These are phyloP conservation scores for Penicillium riverlandense DNA, from an alignment of 495 filamentous ascomycete genomes.

Conservation along the genomic window DNA sequence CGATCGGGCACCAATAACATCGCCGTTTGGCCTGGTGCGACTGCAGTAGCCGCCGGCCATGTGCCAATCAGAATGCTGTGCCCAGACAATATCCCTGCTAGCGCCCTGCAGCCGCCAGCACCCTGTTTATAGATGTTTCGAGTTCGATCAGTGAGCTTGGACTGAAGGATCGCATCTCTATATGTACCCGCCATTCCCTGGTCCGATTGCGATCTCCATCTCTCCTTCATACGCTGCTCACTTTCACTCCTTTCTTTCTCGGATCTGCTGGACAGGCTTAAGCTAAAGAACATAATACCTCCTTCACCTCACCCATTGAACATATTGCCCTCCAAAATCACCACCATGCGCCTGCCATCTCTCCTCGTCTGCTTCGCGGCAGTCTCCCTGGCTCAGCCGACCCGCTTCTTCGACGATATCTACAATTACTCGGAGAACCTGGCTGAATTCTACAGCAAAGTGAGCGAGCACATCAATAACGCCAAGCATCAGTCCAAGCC, in stretches of 20 bases:
- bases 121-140: conserved; percentile 22
- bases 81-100: conserved; percentile 15
- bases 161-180: conserved; percentile 13
- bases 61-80: conserved; percentile 11
- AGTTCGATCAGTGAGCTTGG: conserved; percentile 18
- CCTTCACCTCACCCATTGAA: background rate
- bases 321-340: conserved; percentile 1
- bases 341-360: conserved; percentile 23
- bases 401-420: conserved; percentile 22
- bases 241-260: conserved; percentile 1
- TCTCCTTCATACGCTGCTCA: background rate
- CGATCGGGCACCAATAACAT: conserved; percentile 9
- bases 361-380: conserved; percentile 24
- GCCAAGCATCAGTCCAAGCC: conserved; percentile 10
- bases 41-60: conserved; percentile 7
- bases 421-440: conserved; percentile 34
- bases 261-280: conserved; percentile 3
- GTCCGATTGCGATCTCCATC: conserved; percentile 5
- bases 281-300: background rate
- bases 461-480: conserved; percentile 30
- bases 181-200: conserved; percentile 12
- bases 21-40: conserved; percentile 6
- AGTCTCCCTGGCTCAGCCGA: conserved; percentile 28
- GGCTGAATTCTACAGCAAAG: conserved; percentile 28
- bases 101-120: conserved; percentile 18